Evolutionary conservation across 2,329 filamentous ascomycete species (phyloP).

Genomic region (Thelonectria rubi): DNA sequence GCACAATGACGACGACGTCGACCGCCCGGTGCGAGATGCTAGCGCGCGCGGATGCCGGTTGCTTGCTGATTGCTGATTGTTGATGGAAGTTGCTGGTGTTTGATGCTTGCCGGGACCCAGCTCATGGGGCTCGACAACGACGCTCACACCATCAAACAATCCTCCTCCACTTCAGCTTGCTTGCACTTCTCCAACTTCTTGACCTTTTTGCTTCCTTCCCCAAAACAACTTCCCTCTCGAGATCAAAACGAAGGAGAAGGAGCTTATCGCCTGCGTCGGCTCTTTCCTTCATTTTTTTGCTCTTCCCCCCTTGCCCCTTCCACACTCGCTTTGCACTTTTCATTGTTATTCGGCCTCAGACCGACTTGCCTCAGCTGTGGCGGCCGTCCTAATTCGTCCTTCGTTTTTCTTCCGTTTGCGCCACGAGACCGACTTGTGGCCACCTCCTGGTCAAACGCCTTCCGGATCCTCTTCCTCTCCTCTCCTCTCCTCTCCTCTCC

Average conservation of each 20-base stretch:
- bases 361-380: not conserved
- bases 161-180: slow-evolving; percentile 14
- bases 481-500: not conserved
- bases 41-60: slow-evolving; percentile 18
- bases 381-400: slow-evolving; percentile 9
- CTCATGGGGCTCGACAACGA: slow-evolving; percentile 15
- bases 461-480: not conserved
- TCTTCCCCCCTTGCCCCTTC: slow-evolving; percentile 21
- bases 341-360: not conserved
- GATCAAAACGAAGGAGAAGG: not conserved
- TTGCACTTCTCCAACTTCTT: slow-evolving; percentile 22
- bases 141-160: slow-evolving; percentile 22
- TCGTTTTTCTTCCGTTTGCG: slow-evolving; percentile 7
- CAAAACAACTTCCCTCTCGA: not conserved
- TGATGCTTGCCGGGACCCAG: not conserved
- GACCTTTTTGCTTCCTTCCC: slow-evolving; percentile 3
- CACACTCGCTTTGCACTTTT: not conserved
- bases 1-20: slow-evolving; percentile 31
- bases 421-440: slow-evolving; percentile 15
- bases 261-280: not conserved
- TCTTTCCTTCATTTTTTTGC: slow-evolving; percentile 8
- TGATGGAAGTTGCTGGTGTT: slow-evolving; percentile 8
- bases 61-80: not conserved
- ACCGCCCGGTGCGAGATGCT: slow-evolving; percentile 17
- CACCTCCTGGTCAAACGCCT: not conserved